Evolutionary conservation across 176 grass and related monocot species (phyloP).

Genomic region (Pontederia crassipes): DNA sequence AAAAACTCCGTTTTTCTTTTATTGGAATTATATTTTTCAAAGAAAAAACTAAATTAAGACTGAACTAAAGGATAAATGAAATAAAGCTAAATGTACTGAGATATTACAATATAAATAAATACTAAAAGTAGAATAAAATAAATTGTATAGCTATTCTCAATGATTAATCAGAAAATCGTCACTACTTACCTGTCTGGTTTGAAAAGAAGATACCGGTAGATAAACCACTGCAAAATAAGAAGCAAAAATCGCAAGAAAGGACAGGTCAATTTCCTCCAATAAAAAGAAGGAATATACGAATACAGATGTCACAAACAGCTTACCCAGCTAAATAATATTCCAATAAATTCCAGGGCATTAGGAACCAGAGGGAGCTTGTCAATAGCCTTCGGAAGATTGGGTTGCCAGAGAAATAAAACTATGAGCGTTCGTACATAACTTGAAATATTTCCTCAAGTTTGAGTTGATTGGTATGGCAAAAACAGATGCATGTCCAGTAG

Average conservation of each 20-base stretch:
- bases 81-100: too few relatives aligned
- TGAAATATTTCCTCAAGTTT: too few relatives aligned
- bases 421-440: too few relatives aligned
- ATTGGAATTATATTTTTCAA: too few relatives aligned
- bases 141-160: background rate
- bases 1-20: too few relatives aligned
- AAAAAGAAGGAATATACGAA: background rate
- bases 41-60: too few relatives aligned
- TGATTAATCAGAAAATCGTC: background rate
- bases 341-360: slow-evolving; percentile 50
- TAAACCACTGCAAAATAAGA: slow-evolving; percentile 54
- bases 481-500: background rate
- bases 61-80: too few relatives aligned
- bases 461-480: too few relatives aligned
- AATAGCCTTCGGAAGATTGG: slow-evolving; percentile 32
- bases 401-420: too few relatives aligned
- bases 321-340: slow-evolving; percentile 75
- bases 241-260: slow-evolving; percentile 2
- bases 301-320: slow-evolving; percentile 4
- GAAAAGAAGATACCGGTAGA: slow-evolving; percentile 91
- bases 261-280: background rate
- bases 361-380: slow-evolving; percentile 79
- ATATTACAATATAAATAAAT: background rate
- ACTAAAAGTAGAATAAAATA: background rate
- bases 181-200: slow-evolving; percentile 64